Conservation (phyloP, 768 basidiomycete species). For the Boletus sensibilis region DNA sequence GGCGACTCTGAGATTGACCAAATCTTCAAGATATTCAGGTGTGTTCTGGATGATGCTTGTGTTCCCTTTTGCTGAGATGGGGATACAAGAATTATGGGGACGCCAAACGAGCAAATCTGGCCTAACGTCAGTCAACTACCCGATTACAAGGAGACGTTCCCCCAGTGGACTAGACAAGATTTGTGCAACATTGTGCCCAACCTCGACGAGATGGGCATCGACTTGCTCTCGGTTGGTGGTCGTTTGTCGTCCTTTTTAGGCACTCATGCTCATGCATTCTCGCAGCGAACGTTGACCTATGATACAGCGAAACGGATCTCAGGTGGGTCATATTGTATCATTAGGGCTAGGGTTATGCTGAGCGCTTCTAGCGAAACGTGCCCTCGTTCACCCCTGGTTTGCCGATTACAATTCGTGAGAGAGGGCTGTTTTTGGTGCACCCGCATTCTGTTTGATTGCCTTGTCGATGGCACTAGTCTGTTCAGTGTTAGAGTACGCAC, state of each 20-base stretch:
- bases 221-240: slow-evolving; percentile 64
- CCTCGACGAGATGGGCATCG: slow-evolving; percentile 76
- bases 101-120: slow-evolving; percentile 89
- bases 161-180: slow-evolving; percentile 86
- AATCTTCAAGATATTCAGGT: slow-evolving; percentile 99
- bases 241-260: neutral
- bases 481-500: slow-evolving; percentile 21
- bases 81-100: slow-evolving; percentile 77
- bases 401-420: slow-evolving; percentile 45
- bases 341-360: neutral
- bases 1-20: slow-evolving; percentile 99
- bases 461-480: slow-evolving; percentile 2
- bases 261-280: neutral
- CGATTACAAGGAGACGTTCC: slow-evolving; percentile 96
- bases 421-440: neutral
- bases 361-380: slow-evolving; percentile 51
- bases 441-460: neutral
- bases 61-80: slow-evolving; percentile 2
- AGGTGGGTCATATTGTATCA: slow-evolving; percentile 46
- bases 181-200: slow-evolving; percentile 62
- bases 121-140: slow-evolving; percentile 85
- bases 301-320: slow-evolving; percentile 92
- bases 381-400: slow-evolving; percentile 49
- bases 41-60: neutral
- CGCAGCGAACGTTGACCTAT: slow-evolving; percentile 70